These are phyloP conservation scores for Auriscalpium orientale DNA, from an alignment of 768 basidiomycete genomes.

Conservation along the genomic window DNA sequence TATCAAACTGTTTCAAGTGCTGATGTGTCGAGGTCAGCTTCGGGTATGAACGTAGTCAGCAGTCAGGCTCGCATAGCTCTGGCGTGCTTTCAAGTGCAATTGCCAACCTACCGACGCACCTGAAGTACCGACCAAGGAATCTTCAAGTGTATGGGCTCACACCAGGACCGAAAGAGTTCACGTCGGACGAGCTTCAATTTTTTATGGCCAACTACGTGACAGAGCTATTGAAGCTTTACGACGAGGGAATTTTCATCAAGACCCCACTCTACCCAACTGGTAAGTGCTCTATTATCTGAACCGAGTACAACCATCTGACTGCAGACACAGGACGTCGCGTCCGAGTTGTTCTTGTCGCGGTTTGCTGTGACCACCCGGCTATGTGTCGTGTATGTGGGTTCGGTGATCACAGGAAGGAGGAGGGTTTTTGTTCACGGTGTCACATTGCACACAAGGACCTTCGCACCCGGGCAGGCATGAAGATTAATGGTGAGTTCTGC, in stretches of 20 bases:
- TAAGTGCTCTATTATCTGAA: not conserved
- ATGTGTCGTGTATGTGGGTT: slow-evolving; percentile 13
- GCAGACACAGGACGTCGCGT: not conserved
- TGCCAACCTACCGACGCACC: not conserved
- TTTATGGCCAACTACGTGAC: not conserved
- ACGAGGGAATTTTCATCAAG: not conserved
- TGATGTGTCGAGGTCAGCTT: not conserved
- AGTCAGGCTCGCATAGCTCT: not conserved
- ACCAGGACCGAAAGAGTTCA: not conserved
- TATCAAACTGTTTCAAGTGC: not conserved
- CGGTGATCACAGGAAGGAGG: slow-evolving; percentile 5
- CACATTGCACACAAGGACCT: slow-evolving; percentile 2
- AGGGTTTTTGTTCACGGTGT: slow-evolving; percentile 7
- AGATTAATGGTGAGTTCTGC: not conserved
- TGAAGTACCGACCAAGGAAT: not conserved
- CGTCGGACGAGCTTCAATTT: not conserved
- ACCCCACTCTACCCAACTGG: not conserved
- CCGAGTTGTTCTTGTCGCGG: not conserved
- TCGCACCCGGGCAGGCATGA: too few species aligned
- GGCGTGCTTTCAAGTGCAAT: not conserved
- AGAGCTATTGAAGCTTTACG: not conserved
- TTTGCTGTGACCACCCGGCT: slow-evolving; percentile 12
- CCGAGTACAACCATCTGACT: too few species aligned
- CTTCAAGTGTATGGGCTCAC: not conserved
- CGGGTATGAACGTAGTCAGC: not conserved